Evolutionary conservation across 495 filamentous ascomycete species (phyloP), one percentile per base, ranked within the genome.

Genomic region (Hypoxylon cercidicola): DNA sequence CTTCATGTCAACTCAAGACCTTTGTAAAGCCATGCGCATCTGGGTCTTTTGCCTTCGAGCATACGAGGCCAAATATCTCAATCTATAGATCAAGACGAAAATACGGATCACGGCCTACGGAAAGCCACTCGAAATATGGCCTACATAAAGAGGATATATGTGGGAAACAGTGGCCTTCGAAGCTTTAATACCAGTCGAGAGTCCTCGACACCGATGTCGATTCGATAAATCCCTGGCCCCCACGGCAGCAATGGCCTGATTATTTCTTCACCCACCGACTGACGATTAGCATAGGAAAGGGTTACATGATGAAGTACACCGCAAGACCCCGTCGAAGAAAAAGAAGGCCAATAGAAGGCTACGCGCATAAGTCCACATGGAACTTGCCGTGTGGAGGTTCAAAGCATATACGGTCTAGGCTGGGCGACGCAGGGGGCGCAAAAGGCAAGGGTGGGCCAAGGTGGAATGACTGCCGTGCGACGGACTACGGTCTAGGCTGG

Each of bases 381-480:
- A 25, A 65, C 28, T 45, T 30, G 1, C 49, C 56, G 25, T 45
- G 30, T 32, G 30, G 30, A 32, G 35, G 37, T 50, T 30, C 45
- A 51, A 49, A 19, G 46, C 23, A 34, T 7, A 30, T 40, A 60
- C 28, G 66, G 55, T 69, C 66, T 66, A 69, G 66, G 53, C 66
- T 56, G 44, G 66, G 48, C 66, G 61, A 35, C 66, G 57, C 66
- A 69, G 62, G 66, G 66, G 66, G 55, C 20, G n/a, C 21, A 35
- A 63, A 55, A 50, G 52, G 57, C 2, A 64, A 66, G 66, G 62
- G 57, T 69, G 61, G 62, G 30, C 55, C 60, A 44, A 9, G 61
- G 53, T 66, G 39, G 55, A 59, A 56, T 49, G 56, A 66, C 66
- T 59, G 61, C 62, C 66, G 66, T 69, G 66, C 25, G 51, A 69